phyloP scores from a whole-genome alignment of 108 stramenopile species.

The Aurantiochytrium sp. region DNA sequence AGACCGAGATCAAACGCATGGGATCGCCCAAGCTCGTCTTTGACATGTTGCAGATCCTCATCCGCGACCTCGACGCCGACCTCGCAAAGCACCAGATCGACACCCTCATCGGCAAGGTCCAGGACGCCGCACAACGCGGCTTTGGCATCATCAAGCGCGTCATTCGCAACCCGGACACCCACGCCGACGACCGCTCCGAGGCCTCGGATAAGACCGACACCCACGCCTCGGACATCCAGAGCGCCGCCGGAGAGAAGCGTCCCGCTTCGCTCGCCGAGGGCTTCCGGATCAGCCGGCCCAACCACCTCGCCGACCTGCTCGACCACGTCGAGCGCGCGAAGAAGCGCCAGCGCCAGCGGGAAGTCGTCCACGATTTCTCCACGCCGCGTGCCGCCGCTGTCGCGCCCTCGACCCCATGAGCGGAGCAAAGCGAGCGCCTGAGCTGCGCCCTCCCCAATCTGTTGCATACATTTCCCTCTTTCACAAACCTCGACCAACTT shows the following conservation, averaged over 20 bases:
- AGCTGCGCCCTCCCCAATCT: too few species aligned
- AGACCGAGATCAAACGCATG: neutral
- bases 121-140: neutral
- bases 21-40: constrained; percentile 14
- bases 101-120: neutral
- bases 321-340: neutral
- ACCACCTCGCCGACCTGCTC: neutral
- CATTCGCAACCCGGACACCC: neutral
- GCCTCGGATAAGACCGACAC: neutral
- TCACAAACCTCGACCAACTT: too few species aligned
- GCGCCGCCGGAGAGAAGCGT: neutral
- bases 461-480: too few species aligned
- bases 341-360: neutral
- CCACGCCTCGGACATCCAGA: neutral
- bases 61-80: neutral
- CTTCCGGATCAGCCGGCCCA: neutral
- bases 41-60: neutral
- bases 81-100: neutral
- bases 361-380: neutral
- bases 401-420: neutral
- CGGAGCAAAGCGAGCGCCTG: too few species aligned
- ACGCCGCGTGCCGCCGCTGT: neutral
- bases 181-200: neutral
- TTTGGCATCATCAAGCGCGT: constrained; percentile 7
- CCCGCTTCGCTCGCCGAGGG: neutral